Evolutionary conservation across 2,329 filamentous ascomycete species (phyloP).

Genomic region (Aspergillus transmontanensis): DNA sequence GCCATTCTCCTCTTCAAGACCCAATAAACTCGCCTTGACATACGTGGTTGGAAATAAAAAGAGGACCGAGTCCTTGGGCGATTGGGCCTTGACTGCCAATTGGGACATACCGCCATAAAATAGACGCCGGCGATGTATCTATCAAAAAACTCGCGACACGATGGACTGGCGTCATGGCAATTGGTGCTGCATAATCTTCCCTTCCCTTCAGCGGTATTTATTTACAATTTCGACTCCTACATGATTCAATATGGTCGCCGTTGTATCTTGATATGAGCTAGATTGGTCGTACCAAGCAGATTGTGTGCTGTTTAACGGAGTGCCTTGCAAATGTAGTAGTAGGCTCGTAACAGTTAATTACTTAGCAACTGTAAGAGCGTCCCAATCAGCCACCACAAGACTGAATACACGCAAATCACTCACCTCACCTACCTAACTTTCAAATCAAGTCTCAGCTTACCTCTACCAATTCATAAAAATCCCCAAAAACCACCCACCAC

Average conservation of each 20-base stretch:
- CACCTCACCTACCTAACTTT: not conserved
- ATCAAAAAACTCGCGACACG: not conserved
- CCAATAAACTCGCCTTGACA: constrained; percentile 58
- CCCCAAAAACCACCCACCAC: not conserved
- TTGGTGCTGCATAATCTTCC: not conserved
- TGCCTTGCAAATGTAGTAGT: not conserved
- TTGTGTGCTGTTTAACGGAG: not conserved
- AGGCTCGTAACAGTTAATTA: not conserved
- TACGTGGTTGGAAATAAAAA: not conserved
- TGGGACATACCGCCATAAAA: not conserved
- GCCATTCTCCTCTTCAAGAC: constrained; percentile 99
- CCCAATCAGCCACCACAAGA: not conserved
- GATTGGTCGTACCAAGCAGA: not conserved
- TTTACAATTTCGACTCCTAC: not conserved
- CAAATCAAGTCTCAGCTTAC: too few species aligned
- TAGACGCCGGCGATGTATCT: not conserved
- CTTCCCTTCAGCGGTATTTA: constrained; percentile 6
- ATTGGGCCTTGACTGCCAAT: not conserved
- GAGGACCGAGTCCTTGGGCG: not conserved
- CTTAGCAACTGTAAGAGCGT: not conserved
- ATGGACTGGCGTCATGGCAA: not conserved
- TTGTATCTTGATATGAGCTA: not conserved
- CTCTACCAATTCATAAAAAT: not conserved
- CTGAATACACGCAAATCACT: not conserved
- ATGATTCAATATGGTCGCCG: not conserved